These are phyloP conservation scores for Colletotrichum sp. DNA, from an alignment of 2,329 filamentous ascomycete species.

Conservation along the genomic window DNA sequence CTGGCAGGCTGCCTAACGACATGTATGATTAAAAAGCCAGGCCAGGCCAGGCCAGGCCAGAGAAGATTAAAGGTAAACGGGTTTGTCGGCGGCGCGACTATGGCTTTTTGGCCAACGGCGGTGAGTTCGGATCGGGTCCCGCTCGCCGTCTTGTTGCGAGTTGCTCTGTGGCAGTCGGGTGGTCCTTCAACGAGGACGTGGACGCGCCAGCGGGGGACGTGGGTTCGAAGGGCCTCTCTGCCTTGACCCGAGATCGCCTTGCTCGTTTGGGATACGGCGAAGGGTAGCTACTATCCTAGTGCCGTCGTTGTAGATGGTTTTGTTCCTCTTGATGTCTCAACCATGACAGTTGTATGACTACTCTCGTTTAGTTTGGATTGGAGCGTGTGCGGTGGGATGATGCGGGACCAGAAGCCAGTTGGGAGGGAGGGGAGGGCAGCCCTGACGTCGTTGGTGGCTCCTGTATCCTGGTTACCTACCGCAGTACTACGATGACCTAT, in stretches of 20 bases:
- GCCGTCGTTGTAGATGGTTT: background rate
- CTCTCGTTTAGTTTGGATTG: background rate
- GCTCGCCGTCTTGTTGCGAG: background rate
- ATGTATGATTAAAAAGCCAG: background rate
- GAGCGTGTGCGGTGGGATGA: background rate
- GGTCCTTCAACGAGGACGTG: background rate
- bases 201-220: background rate
- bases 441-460: background rate
- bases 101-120: constrained; percentile 6
- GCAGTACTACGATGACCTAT: background rate
- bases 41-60: background rate
- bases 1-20: background rate
- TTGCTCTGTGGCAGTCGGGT: background rate
- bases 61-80: background rate
- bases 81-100: background rate
- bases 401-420: background rate
- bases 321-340: background rate
- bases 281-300: background rate
- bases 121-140: constrained; percentile 14
- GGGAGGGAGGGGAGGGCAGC: background rate
- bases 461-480: background rate
- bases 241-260: background rate
- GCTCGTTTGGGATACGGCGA: background rate
- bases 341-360: background rate
- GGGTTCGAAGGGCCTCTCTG: background rate